Evolutionary conservation across 2,329 filamentous ascomycete species (phyloP).

Genomic region (Bipolaris oryzae): DNA sequence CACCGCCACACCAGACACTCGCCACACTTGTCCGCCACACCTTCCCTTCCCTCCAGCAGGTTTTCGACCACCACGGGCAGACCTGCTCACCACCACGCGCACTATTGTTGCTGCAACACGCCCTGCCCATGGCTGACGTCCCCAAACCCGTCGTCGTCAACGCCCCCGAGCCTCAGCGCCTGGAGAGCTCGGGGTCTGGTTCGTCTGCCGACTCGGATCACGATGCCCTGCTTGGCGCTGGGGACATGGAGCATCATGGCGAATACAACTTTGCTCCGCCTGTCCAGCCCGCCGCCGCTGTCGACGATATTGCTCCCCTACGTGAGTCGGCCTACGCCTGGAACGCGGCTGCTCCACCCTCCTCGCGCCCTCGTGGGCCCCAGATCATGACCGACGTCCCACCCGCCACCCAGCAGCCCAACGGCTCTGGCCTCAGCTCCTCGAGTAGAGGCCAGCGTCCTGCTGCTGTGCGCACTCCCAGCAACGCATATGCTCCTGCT

Average conservation of each 20-base stretch:
- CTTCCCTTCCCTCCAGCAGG: background rate
- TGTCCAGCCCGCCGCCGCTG: constrained; percentile 34
- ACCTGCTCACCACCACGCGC: constrained; percentile 25
- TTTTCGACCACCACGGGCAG: constrained; percentile 28
- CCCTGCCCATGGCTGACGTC: constrained; percentile 34
- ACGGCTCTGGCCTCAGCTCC: constrained; percentile 30
- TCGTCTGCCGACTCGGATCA: constrained; percentile 54
- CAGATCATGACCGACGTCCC: constrained; percentile 37
- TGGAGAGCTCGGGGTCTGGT: constrained; percentile 52
- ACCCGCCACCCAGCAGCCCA: constrained; percentile 37
- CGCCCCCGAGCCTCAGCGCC: constrained; percentile 25
- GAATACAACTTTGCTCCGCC: constrained; percentile 50
- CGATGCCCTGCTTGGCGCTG: constrained; percentile 52
- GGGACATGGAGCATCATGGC: constrained; percentile 47
- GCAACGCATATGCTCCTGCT: constrained; percentile 58
- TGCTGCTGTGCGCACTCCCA: constrained; percentile 53
- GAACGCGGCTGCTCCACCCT: constrained; percentile 23
- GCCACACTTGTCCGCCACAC: constrained; percentile 15
- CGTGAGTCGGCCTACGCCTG: constrained; percentile 31
- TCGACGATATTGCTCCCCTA: constrained; percentile 46
- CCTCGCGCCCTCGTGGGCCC: constrained; percentile 34
- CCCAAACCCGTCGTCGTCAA: constrained; percentile 41
- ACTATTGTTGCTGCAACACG: constrained; percentile 10
- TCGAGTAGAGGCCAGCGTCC: constrained; percentile 45
- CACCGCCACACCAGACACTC: background rate